Evolutionary conservation across 176 grass and related monocot genomes (phyloP), one percentile per base, ranked within the genome.

Genomic region (Triticum aestivum): DNA sequence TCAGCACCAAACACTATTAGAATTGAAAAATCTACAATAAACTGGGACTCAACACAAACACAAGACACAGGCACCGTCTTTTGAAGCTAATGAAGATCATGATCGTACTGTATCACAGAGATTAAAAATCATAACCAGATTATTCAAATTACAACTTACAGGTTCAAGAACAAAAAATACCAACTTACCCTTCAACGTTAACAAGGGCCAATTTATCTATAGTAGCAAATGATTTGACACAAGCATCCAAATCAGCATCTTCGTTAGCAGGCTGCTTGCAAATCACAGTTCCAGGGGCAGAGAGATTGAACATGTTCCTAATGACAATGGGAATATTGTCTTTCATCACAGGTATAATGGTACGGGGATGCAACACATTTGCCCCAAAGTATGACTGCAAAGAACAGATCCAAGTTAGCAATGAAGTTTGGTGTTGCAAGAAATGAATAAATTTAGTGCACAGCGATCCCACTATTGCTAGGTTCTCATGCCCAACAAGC

Each of bases 271-370:
- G 88, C 32, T 89, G 93, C 78, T 92, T 89, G 88, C 93, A 98
- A 79, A 98, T 98, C 79, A 79, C 74, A 11, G 96, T 98, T 82
- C 96, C 96, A 79, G 96, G 84, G 54, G 90, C 91, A 84, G 90
- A 91, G 74, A 96, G 79, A 85, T 96, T 94, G 85, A 98, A 98
- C 75, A 98, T 96, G 75, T 96, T 98, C 79, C 92, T 90, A 80
- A 98, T 98, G 77, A 98, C 80, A 78, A 98, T 98, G 30, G 96
- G 96, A 65, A 98, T 98, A 67, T 88, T 88, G 75, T 94, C 86
- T 85, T 87, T 95, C 96, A 98, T 98, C 74, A 98, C 93, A 87
- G 96, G 96, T 92, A 98, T 96, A 81, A 98, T 98, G 71, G 96
- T 98, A 15, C 96, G 90, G 30, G 96, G 96, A 88, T 98, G 96